Evolutionary conservation across 768 basidiomycete genomes (phyloP).

Genomic region (Boletus speciosus): DNA sequence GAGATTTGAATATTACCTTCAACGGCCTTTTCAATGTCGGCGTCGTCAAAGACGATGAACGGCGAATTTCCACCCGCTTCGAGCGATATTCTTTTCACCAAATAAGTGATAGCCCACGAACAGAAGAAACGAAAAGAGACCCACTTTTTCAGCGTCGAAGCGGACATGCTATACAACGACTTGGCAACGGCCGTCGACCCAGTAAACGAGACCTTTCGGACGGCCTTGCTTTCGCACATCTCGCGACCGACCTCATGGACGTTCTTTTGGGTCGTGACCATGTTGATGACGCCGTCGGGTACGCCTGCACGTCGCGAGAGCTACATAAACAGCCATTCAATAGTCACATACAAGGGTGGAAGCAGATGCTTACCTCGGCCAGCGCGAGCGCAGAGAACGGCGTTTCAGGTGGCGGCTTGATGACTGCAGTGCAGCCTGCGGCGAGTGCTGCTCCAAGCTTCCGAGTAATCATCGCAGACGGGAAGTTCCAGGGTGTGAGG

Average conservation of each 20-base stretch:
- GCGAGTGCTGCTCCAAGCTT: conserved; percentile 88
- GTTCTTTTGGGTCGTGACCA: conserved; percentile 85
- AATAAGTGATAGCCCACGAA: background rate
- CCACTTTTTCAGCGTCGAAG: conserved; percentile 81
- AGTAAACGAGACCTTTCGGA: conserved; percentile 91
- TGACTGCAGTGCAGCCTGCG: conserved; percentile 93
- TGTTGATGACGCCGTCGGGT: conserved; percentile 92
- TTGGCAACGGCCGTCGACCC: conserved; percentile 84
- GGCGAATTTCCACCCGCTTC: conserved; percentile 95
- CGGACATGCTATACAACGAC: conserved; percentile 64
- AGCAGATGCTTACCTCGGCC: conserved; percentile 58
- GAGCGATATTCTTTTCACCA: conserved; percentile 50
- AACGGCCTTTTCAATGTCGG: conserved; percentile 89
- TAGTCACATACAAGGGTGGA: background rate
- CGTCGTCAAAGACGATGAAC: conserved; percentile 97
- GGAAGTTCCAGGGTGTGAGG: conserved; percentile 90
- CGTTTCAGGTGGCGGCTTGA: conserved; percentile 94
- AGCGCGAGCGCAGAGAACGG: conserved; percentile 91
- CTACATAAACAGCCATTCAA: conserved; percentile 34
- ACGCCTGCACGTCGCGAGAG: conserved; percentile 86
- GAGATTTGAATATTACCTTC: conserved; percentile 45
- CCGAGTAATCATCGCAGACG: conserved; percentile 91
- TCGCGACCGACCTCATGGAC: conserved; percentile 87
- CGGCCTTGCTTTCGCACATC: conserved; percentile 82
- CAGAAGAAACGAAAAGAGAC: conserved; percentile 12